Evolutionary conservation across 768 basidiomycete genomes (phyloP).

Genomic region (Collybiopsis luxurians): DNA sequence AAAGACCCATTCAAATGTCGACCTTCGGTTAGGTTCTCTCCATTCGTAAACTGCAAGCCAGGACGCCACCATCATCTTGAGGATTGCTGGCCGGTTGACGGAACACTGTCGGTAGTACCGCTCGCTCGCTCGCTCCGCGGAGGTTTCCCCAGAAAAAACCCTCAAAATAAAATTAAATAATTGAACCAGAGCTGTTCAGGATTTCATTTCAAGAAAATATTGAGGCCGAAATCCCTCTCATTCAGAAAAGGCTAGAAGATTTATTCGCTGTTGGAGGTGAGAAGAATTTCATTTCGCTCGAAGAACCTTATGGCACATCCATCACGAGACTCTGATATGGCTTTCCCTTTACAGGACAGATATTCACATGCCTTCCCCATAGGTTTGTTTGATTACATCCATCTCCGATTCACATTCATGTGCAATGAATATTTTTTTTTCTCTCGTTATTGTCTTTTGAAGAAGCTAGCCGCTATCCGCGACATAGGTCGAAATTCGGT

Average conservation of each 20-base stretch:
- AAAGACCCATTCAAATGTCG: not conserved
- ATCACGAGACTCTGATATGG: not conserved
- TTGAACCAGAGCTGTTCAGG: not conserved
- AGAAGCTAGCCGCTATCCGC: not conserved
- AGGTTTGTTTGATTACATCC: not conserved
- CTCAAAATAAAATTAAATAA: not conserved
- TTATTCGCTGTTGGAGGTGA: not conserved
- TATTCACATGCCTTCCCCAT: slow-evolving; percentile 2
- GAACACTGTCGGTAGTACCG: not conserved
- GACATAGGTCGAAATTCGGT: not conserved
- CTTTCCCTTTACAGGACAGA: not conserved
- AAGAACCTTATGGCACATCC: slow-evolving; percentile 2
- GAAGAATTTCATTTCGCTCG: slow-evolving; percentile 1
- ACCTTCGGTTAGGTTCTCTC: not conserved
- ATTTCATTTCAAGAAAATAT: not conserved
- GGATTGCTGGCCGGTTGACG: not conserved
- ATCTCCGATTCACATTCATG: not conserved
- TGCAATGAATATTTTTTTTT: not conserved
- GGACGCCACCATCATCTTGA: not conserved
- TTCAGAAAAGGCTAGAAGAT: not conserved
- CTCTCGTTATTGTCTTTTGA: slow-evolving; percentile 5
- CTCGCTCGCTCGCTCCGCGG: not conserved
- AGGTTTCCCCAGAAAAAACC: not conserved
- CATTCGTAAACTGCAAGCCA: not conserved
- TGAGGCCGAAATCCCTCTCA: not conserved